phyloP scores from a whole-genome alignment of 345 rosid genomes.

The Lagerstroemia speciosa region DNA sequence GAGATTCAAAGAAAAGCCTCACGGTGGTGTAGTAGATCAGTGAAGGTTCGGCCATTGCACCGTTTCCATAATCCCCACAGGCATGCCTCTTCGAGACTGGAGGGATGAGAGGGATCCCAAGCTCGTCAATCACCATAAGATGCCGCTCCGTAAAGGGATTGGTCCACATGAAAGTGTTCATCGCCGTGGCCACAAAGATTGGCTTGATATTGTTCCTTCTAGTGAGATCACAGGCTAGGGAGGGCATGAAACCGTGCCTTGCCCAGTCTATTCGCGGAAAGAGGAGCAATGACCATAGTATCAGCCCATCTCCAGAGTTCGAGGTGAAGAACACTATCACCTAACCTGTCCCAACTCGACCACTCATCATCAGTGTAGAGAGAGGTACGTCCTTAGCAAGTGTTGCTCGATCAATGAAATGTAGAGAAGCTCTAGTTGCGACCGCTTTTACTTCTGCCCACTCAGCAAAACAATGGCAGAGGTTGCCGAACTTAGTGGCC shows the following conservation, averaged over 20 bases:
- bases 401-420: conserved; percentile 61
- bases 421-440: conserved; percentile 65
- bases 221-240: neutral
- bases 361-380: conserved; percentile 83
- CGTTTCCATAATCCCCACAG: conserved; percentile 81
- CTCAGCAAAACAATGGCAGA: conserved; percentile 71
- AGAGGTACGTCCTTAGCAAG: conserved; percentile 59
- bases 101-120: conserved; percentile 77
- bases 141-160: conserved; percentile 87
- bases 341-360: conserved; percentile 77
- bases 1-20: conserved; percentile 58
- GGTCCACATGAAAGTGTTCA: conserved; percentile 89
- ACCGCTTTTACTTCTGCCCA: conserved; percentile 93
- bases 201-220: conserved; percentile 76
- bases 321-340: conserved; percentile 86
- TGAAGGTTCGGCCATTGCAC: conserved; percentile 90
- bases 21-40: conserved; percentile 69
- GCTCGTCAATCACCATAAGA: conserved; percentile 71
- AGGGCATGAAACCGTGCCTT: conserved; percentile 35
- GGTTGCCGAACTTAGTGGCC: conserved; percentile 77
- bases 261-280: conserved; percentile 90
- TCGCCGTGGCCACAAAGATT: conserved; percentile 70
- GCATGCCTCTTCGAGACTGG: conserved; percentile 75
- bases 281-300: conserved; percentile 79
- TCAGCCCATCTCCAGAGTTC: conserved; percentile 95